Conservation (phyloP, 129 eudicot species). For the Chrysanthemum seticuspe region DNA sequence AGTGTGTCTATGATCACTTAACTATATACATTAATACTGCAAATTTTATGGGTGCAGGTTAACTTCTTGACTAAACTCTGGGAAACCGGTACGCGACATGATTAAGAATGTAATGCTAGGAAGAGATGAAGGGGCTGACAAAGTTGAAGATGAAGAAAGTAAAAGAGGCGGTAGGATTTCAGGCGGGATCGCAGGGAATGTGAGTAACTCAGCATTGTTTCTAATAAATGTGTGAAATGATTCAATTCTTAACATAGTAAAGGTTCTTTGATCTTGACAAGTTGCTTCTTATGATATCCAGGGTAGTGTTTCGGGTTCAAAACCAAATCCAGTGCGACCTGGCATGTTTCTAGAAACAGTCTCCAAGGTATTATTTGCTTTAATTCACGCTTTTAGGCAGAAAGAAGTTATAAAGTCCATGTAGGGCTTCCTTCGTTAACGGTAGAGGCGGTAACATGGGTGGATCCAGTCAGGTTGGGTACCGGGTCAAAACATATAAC, state of each 20-base stretch:
- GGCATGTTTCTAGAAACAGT: constrained; percentile 99
- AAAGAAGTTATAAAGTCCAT: background rate
- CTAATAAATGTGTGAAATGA: too few relatives aligned
- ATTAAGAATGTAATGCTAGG: constrained; percentile 91
- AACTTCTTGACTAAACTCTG: constrained; percentile 88
- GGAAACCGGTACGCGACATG: constrained; percentile 76
- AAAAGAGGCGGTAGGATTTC: constrained; percentile 33
- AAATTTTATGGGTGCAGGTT: constrained; percentile 50
- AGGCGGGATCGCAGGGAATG: constrained; percentile 65
- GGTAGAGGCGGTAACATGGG: background rate
- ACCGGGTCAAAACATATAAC: background rate
- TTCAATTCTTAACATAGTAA: background rate
- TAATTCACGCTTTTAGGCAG: background rate
- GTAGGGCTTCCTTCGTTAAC: background rate
- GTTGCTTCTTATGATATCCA: constrained; percentile 34
- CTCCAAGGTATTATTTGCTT: constrained; percentile 65
- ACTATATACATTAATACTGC: background rate
- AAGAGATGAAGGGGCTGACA: constrained; percentile 88
- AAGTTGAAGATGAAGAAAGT: constrained; percentile 34
- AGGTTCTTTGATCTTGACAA: constrained; percentile 12
- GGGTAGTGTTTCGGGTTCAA: constrained; percentile 61
- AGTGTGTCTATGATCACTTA: background rate
- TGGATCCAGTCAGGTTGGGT: background rate
- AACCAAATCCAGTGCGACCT: constrained; percentile 88
- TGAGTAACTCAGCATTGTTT: constrained; percentile 30